These are phyloP conservation scores for Houttuynia cordata DNA, from an alignment of 164 flowering plant species.

Conservation along the genomic window DNA sequence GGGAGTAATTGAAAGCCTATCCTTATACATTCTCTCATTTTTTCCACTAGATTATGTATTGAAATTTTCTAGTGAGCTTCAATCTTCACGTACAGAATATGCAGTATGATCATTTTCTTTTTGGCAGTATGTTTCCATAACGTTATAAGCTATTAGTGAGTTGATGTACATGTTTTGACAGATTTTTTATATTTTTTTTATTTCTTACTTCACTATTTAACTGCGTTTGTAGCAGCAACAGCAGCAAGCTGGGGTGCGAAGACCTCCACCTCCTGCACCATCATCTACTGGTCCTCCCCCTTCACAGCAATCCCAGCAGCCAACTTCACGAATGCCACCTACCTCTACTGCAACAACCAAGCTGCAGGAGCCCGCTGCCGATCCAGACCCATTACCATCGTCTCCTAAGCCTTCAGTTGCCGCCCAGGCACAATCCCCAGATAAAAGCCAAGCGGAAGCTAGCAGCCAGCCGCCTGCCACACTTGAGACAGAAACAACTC, in stretches of 20 bases:
- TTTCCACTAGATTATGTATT: background rate
- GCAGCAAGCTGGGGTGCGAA: slow-evolving; percentile 29
- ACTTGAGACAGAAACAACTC: slow-evolving; percentile 23
- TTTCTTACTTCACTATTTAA: too few species aligned
- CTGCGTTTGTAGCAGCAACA: slow-evolving; percentile 26
- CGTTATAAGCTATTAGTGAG: background rate
- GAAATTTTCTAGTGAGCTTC: background rate
- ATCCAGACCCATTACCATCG: slow-evolving; percentile 11
- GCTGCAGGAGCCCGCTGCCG: slow-evolving; percentile 16
- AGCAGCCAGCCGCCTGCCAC: slow-evolving; percentile 14
- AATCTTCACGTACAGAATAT: background rate
- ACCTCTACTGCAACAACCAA: slow-evolving; percentile 14
- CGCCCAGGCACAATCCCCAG: slow-evolving; percentile 13
- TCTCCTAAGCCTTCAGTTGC: background rate
- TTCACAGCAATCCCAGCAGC: slow-evolving; percentile 21
- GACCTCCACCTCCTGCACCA: slow-evolving; percentile 22
- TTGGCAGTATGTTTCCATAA: too few species aligned
- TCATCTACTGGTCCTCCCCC: slow-evolving; percentile 11
- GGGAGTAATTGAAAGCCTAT: background rate
- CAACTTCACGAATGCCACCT: slow-evolving; percentile 34
- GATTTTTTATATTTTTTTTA: background rate
- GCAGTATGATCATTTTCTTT: background rate
- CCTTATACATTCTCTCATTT: background rate
- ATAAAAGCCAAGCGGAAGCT: slow-evolving; percentile 7
- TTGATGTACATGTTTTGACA: background rate